Base-by-base conservation (phyloP, 306 rosid genomes). In the Ochetophila trinervis region DNA sequence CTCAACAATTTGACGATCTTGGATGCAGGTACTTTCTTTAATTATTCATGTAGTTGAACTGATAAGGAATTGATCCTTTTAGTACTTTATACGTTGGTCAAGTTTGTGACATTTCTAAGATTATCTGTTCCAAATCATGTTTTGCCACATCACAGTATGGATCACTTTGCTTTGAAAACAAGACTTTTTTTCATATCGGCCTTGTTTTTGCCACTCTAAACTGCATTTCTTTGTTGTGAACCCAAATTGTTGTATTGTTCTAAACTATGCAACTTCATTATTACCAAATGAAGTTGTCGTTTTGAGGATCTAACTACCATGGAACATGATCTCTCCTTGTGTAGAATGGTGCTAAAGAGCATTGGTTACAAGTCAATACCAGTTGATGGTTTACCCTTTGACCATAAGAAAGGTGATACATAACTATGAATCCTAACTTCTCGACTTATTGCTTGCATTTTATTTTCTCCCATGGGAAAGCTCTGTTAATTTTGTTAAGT, bases 281-380 rank as follows among this genome's bases (percentile, higher is more conserved):
- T 71, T 20, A 57, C 54, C 65, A 21, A 61, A 58, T 51, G 13
- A 40, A 40, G 45, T 51, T 59, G 57, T 62, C 53, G 32, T 18
- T 55, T 36, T 18, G 49, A 54, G 48, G 42, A 35, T 40, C 58
- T 63, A 60, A 67, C 45, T 69, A 47, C 22, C 12, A 30, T 66
- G 30, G 51, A 23, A 70, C 59, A 10, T 77, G 53, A 62, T 78
- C 56, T 47, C 17, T 35, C 48, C 57, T 72, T 68, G 52, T 82
- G 70, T 74, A 93, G 98, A 88, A 68, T 93, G 83, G 94, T 76
- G 61, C 80, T 87, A 24, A 89, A 89, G 91, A 89, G 98, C 84
- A 89, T 93, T 76, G 99, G 97, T 53, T 93, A 90, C 81, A 93
- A 85, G 83, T 87, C 99, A 59, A 60, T 84, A 76, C 94, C 91